Base-by-base conservation (phyloP, 306 rosid genomes). In the Vicia villosa region DNA sequence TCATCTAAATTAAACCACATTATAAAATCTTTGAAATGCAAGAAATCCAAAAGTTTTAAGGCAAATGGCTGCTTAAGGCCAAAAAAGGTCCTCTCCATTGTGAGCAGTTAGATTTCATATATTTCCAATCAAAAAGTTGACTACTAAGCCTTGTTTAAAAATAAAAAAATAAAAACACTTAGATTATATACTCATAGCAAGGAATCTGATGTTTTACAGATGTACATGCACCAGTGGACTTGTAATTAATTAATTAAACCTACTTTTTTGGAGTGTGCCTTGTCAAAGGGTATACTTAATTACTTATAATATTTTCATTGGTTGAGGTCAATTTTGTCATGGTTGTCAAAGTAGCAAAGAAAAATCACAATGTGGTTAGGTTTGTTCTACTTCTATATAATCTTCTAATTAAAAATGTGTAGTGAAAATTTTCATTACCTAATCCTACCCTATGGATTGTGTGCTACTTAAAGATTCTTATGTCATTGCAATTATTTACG, bases 361-460 rank as follows among this genome's bases (percentile, higher is more conserved):
- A 86, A 86, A 89, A 79, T 45, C 43, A 79, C 46, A 15, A 70
- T 72, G 77, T 73, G 85, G 83, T 86, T 84, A 89, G 91, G 89
- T 89, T 84, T 79, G 76, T 78, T 74, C 85, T 65, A 70, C 72
- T 68, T 64, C 72, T 9, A 45, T 8, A 58, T 51, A 34, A 7
- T 66, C 58, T 68, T 42, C 56, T 54, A 36, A 79, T 71, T 64
- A 47, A 66, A 61, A 77, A 67, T 30, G 52, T 66, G 68, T 45
- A 38, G 45, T 51, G 43, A 45, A 76, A 79, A 34, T 13, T 82
- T 79, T 58, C 86, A 81, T 77, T 82, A 89, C 88, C 96, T 89
- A 89, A 86, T 86, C 88, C 88, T 62, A 77, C 80, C 80, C 80
- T 77, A 73, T 74, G 36, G 10, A 81, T 81, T 84, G 86, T 75